Conservation (phyloP, 768 basidiomycete species). For the Phylloporus arenicola region DNA sequence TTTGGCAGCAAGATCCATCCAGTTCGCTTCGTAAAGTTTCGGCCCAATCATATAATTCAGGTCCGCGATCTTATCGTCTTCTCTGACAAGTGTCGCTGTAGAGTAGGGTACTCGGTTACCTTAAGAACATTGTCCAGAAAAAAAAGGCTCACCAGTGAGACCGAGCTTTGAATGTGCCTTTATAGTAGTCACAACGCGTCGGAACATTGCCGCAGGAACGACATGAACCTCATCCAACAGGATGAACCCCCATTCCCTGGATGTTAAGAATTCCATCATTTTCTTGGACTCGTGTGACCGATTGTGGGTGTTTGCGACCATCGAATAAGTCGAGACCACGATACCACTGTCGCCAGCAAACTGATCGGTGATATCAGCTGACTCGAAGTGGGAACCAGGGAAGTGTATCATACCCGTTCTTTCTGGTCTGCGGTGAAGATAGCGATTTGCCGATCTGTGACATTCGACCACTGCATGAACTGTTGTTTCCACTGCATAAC, state of each 20-base stretch:
- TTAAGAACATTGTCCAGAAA: background rate
- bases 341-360: constrained; percentile 97
- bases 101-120: constrained; percentile 1
- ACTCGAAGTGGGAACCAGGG: background rate
- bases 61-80: constrained; percentile 98
- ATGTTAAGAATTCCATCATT: constrained; percentile 99
- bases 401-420: constrained; percentile 63
- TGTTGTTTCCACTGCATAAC: constrained; percentile 99
- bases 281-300: constrained; percentile 99
- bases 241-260: constrained; percentile 99
- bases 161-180: constrained; percentile 99
- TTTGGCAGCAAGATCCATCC: constrained; percentile 99
- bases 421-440: constrained; percentile 98
- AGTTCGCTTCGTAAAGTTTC: constrained; percentile 98
- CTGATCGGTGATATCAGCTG: constrained; percentile 36
- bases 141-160: constrained; percentile 65
- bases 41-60: constrained; percentile 99
- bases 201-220: constrained; percentile 98
- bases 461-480: constrained; percentile 98
- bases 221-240: constrained; percentile 98
- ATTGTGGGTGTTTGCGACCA: constrained; percentile 98
- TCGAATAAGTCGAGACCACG: constrained; percentile 97
- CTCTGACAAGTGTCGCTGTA: constrained; percentile 92
- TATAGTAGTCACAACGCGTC: constrained; percentile 95
- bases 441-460: constrained; percentile 93